Evolutionary conservation across 2,329 filamentous ascomycete genomes (phyloP).

Genomic region (Cryphonectria nitschkei): DNA sequence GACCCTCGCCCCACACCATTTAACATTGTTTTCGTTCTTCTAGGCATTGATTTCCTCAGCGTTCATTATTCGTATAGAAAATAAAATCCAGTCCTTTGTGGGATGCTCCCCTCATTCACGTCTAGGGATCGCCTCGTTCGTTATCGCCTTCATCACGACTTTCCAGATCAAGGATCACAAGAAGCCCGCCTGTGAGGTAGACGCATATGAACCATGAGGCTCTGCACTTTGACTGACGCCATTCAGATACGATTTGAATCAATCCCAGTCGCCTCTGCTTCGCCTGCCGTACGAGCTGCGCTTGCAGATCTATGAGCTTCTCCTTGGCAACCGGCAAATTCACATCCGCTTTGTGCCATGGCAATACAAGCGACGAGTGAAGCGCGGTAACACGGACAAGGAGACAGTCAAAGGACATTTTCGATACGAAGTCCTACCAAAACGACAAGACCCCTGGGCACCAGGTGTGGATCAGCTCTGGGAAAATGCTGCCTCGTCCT

Average conservation of each 20-base stretch:
- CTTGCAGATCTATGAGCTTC: conserved; percentile 41
- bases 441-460: conserved; percentile 38
- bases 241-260: conserved; percentile 36
- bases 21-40: background rate
- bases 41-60: background rate
- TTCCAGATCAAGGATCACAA: conserved; percentile 20
- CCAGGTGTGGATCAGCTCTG: conserved; percentile 14
- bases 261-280: conserved; percentile 36
- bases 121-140: conserved; percentile 15
- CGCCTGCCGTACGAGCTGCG: conserved; percentile 40
- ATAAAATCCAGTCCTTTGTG: background rate
- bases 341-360: conserved; percentile 38
- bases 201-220: background rate
- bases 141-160: conserved; percentile 23
- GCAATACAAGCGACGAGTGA: conserved; percentile 32
- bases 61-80: background rate
- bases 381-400: conserved; percentile 28
- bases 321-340: conserved; percentile 40
- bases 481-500: background rate
- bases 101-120: conserved; percentile 10
- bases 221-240: background rate
- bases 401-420: conserved; percentile 36
- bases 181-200: conserved; percentile 25
- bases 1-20: background rate
- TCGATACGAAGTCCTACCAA: conserved; percentile 36